A percentile compares a stretch with the other conserved stretches of the same genome.
phyloP scores from a whole-genome alignment of 2,329 filamentous ascomycete genomes.

The Calonectria hongkongensis region DNA sequence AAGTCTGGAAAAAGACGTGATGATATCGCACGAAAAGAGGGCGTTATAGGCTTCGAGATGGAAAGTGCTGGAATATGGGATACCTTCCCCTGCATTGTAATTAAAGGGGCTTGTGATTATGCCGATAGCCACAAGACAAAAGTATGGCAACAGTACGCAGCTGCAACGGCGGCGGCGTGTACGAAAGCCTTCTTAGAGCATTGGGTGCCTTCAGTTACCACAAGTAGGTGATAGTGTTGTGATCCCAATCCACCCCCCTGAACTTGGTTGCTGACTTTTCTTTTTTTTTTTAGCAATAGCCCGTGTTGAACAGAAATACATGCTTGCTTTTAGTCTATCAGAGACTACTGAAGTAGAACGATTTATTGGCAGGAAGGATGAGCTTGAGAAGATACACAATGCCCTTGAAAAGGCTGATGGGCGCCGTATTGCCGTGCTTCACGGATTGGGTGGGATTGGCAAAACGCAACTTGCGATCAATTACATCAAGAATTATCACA shows the following conservation, averaged over 20 bases:
- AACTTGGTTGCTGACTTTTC: neutral
- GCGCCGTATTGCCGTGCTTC: slow-evolving; percentile 46
- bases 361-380: slow-evolving; percentile 17
- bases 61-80: slow-evolving; percentile 43
- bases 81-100: slow-evolving; percentile 37
- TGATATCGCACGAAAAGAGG: neutral
- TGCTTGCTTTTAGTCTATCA: slow-evolving; percentile 3
- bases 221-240: neutral
- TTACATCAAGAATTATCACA: slow-evolving; percentile 59
- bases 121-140: slow-evolving; percentile 43
- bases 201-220: slow-evolving; percentile 25
- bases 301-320: neutral
- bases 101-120: slow-evolving; percentile 45
- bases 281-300: neutral
- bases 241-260: neutral
- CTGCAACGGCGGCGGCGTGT: slow-evolving; percentile 7
- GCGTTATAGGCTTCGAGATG: slow-evolving; percentile 43
- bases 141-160: slow-evolving; percentile 28
- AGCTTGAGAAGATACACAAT: neutral
- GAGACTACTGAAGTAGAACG: neutral
- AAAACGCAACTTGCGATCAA: slow-evolving; percentile 65
- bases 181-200: slow-evolving; percentile 25
- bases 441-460: slow-evolving; percentile 66
- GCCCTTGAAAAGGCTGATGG: neutral
- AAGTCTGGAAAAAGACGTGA: slow-evolving; percentile 33